A percentile compares a stretch with the other conserved stretches of the same genome.
phyloP scores from a whole-genome alignment of 2,329 filamentous ascomycete genomes.

The Cytospora piceicola region DNA sequence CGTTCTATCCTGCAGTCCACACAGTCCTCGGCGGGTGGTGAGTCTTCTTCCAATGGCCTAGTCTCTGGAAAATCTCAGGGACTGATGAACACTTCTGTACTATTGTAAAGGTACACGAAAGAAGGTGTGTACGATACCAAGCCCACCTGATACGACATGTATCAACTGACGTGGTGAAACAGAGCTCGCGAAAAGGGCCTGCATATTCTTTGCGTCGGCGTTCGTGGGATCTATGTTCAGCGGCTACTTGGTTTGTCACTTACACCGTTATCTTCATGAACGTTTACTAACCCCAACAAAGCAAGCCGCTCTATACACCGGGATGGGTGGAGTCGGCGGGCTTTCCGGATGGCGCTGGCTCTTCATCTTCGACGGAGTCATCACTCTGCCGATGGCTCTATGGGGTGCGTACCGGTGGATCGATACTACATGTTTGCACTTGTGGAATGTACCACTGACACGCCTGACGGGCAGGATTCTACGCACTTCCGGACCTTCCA shows the following conservation, averaged over 20 bases:
- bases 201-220: slow-evolving; percentile 30
- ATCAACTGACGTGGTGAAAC: background rate
- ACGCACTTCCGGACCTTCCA: slow-evolving; percentile 34
- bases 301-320: slow-evolving; percentile 36
- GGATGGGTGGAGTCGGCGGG: slow-evolving; percentile 34
- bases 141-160: no score
- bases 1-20: slow-evolving; percentile 31
- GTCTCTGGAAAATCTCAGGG: background rate
- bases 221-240: slow-evolving; percentile 30
- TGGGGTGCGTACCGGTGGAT: slow-evolving; percentile 27
- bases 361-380: slow-evolving; percentile 38
- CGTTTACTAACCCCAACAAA: background rate
- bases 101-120: slow-evolving; percentile 24
- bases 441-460: background rate
- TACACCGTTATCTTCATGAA: no score
- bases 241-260: slow-evolving; percentile 24
- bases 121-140: slow-evolving; percentile 8
- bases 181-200: slow-evolving; percentile 30
- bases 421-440: accelerated
- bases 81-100: background rate
- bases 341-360: slow-evolving; percentile 38
- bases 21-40: slow-evolving; percentile 29
- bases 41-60: background rate
- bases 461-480: slow-evolving; percentile 22
- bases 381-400: slow-evolving; percentile 39